Evolutionary conservation across 805 yeast genomes (phyloP), one percentile per base, ranked within the genome.

Genomic region (Saturnispora hagleri): DNA sequence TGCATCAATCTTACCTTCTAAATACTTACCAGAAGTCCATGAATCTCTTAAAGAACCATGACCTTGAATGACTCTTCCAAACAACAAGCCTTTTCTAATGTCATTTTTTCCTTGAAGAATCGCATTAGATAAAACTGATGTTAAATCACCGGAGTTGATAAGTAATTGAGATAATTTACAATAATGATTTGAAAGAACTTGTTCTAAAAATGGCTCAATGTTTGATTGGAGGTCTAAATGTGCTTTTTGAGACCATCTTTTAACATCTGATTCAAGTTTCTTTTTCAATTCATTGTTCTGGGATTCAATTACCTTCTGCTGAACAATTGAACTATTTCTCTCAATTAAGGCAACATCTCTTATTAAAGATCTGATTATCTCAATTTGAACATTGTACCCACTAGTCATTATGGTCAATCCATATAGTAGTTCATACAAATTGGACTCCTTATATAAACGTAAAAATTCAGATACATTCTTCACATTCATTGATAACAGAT

Each of bases 201-300:
- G 54, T 3, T 66, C 60, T 40, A 66, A 50, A 43, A 61, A 67
- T 8, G 70, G 70, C 1, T 56, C 55, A 13, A 69, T 60, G 20
- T 59, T 59, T 1, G 68, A 57, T 51, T 69, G 73, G 35, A 69
- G 52, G 51, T 67, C 70, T 46, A 62, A 58, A 58, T 69, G 73
- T 3, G 71, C 61, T 8, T 50, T 44, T 53, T 67, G 70, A 1
- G 69, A 57, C 72, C 71, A 68, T 15, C 55, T 55, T 17, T 55
- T 58, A 8, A 69, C 60, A 46, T 66, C 60, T 2, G 48, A 47
- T 35, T 53, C 55, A 12, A 57, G 41, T 53, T 43, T 50, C 48
- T 24, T 52, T 46, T 41, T 57, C 47, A 45, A 13, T 26, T 48
- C 40, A 15, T 24, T 17, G 12, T 44, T 43, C 10, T 52, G 17